Conservation (phyloP, 192 early-diverging fungal genomes). For the Haplosporangium gracile region DNA sequence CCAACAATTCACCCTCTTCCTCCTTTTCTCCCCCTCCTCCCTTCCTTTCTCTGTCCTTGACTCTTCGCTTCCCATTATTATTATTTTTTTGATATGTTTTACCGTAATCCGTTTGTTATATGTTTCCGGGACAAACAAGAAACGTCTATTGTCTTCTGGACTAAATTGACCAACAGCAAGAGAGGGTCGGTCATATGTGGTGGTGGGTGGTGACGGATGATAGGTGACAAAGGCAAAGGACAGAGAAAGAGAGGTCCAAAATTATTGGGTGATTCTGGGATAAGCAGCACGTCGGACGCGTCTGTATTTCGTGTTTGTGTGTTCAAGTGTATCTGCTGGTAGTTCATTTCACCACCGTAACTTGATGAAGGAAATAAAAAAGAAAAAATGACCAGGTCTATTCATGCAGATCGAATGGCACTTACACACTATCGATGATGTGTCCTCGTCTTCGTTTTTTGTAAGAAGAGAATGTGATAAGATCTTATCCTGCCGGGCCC, state of each 20-base stretch:
- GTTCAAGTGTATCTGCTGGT: neutral
- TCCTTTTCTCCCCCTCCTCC: neutral
- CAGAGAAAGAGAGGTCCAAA: neutral
- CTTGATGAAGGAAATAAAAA: neutral
- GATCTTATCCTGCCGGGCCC: neutral
- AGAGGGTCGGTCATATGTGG: neutral
- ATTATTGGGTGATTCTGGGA: conserved; percentile 11
- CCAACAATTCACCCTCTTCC: no score
- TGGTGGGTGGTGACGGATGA: neutral
- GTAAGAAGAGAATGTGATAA: neutral
- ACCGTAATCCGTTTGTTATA: conserved; percentile 1
- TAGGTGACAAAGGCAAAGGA: neutral
- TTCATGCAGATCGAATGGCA: neutral
- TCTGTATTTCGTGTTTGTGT: neutral
- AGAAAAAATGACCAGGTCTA: neutral
- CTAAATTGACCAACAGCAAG: neutral
- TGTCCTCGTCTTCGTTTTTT: neutral
- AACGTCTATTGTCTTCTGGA: neutral
- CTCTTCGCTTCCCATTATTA: neutral
- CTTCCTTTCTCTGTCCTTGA: neutral
- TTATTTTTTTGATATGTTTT: neutral
- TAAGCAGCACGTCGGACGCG: neutral
- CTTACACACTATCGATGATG: neutral
- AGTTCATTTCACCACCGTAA: neutral
- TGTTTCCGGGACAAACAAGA: neutral